Conservation (phyloP, 805 yeast genomes). For the Cyberlindnera maritima region DNA sequence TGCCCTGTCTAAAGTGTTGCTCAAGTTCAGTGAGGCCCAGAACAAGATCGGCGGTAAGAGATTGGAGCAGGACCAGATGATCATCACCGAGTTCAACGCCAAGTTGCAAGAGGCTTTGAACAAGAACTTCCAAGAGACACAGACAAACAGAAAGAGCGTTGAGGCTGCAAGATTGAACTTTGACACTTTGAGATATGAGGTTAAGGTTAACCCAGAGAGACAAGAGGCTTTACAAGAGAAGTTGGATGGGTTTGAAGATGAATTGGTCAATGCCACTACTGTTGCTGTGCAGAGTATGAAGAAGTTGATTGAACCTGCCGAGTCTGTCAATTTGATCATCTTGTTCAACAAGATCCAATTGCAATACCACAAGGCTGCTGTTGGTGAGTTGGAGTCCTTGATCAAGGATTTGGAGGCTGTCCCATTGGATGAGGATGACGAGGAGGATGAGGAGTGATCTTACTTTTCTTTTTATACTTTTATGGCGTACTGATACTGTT, state of each 20-base stretch:
- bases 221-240: conserved; percentile 36
- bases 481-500: no score
- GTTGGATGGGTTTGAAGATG: conserved; percentile 59
- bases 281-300: conserved; percentile 79
- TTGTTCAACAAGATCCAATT: conserved; percentile 69
- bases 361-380: conserved; percentile 57
- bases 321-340: conserved; percentile 59
- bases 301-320: conserved; percentile 63
- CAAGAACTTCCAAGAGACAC: conserved; percentile 58
- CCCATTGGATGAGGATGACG: conserved; percentile 43
- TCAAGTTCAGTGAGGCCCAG: conserved; percentile 54
- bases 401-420: conserved; percentile 43
- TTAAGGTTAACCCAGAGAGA: conserved; percentile 30
- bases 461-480: no score
- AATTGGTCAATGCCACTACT: conserved; percentile 74
- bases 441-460: conserved; percentile 29
- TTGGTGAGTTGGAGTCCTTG: conserved; percentile 43
- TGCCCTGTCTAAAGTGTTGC: conserved; percentile 26
- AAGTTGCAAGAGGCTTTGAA: conserved; percentile 52
- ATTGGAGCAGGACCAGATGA: conserved; percentile 63
- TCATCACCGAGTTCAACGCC: conserved; percentile 56
- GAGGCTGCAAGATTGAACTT: conserved; percentile 67
- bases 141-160: conserved; percentile 61
- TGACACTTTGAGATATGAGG: conserved; percentile 65
- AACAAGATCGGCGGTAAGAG: conserved; percentile 65